phyloP scores from a whole-genome alignment of 345 rosid genomes.

The Brassica nigra region DNA sequence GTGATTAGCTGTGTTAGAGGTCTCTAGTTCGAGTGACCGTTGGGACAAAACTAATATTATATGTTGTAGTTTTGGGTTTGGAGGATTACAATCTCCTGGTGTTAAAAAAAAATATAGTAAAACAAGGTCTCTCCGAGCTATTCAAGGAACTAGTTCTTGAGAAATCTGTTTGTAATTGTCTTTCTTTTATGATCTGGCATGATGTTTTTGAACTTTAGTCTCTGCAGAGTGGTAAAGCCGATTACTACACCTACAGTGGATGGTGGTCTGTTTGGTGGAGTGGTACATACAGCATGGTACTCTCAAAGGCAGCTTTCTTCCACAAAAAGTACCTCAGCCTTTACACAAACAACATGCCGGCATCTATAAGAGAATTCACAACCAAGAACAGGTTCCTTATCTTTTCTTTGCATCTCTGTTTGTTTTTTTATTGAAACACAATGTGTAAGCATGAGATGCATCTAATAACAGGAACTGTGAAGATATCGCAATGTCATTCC shows the following conservation, averaged over 20 bases:
- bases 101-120: no score
- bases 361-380: constrained; percentile 69
- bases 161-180: no score
- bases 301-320: constrained; percentile 96
- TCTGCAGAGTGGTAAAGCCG: constrained; percentile 58
- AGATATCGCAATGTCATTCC: constrained; percentile 99
- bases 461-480: constrained; percentile 79
- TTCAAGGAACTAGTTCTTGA: no score
- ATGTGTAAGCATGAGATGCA: constrained; percentile 24
- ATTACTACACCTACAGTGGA: constrained; percentile 68
- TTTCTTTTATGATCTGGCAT: no score
- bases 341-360: constrained; percentile 85
- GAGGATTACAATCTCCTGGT: no score
- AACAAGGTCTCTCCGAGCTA: no score
- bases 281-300: constrained; percentile 91
- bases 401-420: constrained; percentile 7
- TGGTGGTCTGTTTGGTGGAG: constrained; percentile 99
- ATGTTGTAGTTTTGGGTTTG: no score
- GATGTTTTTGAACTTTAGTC: no score
- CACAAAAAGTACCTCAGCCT: constrained; percentile 85
- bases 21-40: no score
- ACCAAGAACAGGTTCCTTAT: constrained; percentile 65
- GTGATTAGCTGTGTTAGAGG: no score
- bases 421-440: background rate
- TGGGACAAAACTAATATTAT: no score